phyloP scores from a whole-genome alignment of 371 early-diverging fungal genomes.

The Phascolomyces articulosus region DNA sequence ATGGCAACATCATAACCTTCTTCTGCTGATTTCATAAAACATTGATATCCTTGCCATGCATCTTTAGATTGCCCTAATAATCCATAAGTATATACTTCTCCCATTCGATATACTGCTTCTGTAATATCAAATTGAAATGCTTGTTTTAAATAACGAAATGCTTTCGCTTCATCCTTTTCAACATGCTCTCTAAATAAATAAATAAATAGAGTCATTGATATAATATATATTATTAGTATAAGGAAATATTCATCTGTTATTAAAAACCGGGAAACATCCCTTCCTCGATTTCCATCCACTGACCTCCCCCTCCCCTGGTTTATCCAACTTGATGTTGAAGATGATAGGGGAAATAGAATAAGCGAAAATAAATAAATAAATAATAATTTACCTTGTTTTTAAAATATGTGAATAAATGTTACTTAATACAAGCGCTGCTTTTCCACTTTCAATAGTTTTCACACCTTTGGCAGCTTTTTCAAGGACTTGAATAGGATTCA shows the following conservation, averaged over 20 bases:
- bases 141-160: constrained; percentile 33
- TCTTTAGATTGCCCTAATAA: constrained; percentile 17
- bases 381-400: constrained; percentile 26
- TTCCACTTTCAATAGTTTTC: constrained; percentile 25
- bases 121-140: constrained; percentile 27
- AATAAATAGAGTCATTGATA: not conserved
- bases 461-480: constrained; percentile 36
- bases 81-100: constrained; percentile 26
- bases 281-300: too few relatives aligned
- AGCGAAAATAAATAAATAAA: not conserved
- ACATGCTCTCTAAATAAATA: not conserved
- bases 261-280: too few relatives aligned
- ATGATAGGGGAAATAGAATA: too few relatives aligned
- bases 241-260: too few relatives aligned
- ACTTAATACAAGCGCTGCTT: constrained; percentile 43
- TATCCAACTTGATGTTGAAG: too few relatives aligned
- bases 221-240: too few relatives aligned
- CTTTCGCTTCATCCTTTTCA: constrained; percentile 15
- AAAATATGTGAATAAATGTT: constrained; percentile 35
- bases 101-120: constrained; percentile 33
- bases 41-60: constrained; percentile 29
- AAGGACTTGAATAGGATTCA: constrained; percentile 31
- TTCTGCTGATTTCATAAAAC: constrained; percentile 41
- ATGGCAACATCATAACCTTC: constrained; percentile 34
- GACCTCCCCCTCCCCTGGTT: too few relatives aligned